These are phyloP conservation scores for Solanum aculeatissimum DNA, from an alignment of 305 asterid genomes.

Conservation along the genomic window DNA sequence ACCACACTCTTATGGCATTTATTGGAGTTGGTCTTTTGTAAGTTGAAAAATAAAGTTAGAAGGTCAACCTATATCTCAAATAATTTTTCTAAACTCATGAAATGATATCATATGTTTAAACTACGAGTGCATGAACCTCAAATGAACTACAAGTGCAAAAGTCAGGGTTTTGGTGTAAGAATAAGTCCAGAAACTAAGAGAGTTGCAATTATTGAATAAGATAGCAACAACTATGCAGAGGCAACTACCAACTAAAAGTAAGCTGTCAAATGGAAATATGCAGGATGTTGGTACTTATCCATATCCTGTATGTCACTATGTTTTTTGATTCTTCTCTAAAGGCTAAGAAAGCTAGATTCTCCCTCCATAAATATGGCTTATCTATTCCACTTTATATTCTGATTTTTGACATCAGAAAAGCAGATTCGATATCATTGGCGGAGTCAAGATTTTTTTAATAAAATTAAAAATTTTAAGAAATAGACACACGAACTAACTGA, in stretches of 20 bases:
- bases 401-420: background rate
- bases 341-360: background rate
- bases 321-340: background rate
- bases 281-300: background rate
- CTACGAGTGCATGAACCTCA: background rate
- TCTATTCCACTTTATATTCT: background rate
- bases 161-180: background rate
- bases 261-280: background rate
- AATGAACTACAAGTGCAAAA: background rate
- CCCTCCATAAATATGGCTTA: background rate
- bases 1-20: background rate
- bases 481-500: no score
- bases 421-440: no score
- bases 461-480: no score
- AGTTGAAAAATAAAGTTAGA: background rate
- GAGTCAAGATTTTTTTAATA: no score
- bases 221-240: background rate
- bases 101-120: background rate
- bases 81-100: background rate
- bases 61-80: background rate
- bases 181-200: background rate
- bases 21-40: background rate
- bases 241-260: constrained; percentile 3
- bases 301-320: background rate
- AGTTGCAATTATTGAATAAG: constrained; percentile 12